Base-by-base conservation (phyloP, 176 grass and related monocot species). In the Hordeum marinum region DNA sequence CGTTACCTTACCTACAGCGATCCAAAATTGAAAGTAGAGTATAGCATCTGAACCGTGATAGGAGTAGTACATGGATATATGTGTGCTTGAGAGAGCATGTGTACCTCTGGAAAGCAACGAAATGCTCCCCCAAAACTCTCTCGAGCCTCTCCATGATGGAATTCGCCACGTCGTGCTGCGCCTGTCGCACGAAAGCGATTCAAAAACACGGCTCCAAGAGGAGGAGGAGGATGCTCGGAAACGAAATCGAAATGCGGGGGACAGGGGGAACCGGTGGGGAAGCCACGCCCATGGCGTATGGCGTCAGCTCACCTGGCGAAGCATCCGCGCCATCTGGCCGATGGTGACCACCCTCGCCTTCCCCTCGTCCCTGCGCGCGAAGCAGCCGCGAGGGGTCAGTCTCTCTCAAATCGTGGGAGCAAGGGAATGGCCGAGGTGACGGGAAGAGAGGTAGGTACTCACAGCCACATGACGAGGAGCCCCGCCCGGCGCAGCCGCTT, bases 401-500 rank as follows among this genome's bases (percentile, higher is more conserved):
- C 3, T 63, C 9, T 18, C 3, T 63, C 9, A 7, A 3, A 9
- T 15, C 9, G 9, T 3, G 48, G 17, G 46, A 21, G 35, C 8
- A n/a, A n/a, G n/a, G n/a, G n/a, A n/a, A n/a, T n/a, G n/a, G n/a
- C n/a, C n/a, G n/a, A n/a, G n/a, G n/a, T n/a, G n/a, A n/a, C n/a
- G n/a, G n/a, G n/a, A n/a, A n/a, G n/a, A n/a, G n/a, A 36, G 35
- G 35, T 7, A 14, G 46, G 48, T 52, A 18, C 48, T 63, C 76
- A 80, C 77, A 80, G 77, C 14, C 39, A 80, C 77, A 80, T 65
- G 9, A 65, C 17, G 60, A 46, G 0, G 64, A 69, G 29, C 31
- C 34, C 79, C 64, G 64, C 21, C 79, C 45, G 31, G 2, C 64
- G 45, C 18, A 68, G 79, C 45, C 79, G 63, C 63, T 81, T 81